Conservation (phyloP, 306 rosid species). For the Quercus robur region DNA sequence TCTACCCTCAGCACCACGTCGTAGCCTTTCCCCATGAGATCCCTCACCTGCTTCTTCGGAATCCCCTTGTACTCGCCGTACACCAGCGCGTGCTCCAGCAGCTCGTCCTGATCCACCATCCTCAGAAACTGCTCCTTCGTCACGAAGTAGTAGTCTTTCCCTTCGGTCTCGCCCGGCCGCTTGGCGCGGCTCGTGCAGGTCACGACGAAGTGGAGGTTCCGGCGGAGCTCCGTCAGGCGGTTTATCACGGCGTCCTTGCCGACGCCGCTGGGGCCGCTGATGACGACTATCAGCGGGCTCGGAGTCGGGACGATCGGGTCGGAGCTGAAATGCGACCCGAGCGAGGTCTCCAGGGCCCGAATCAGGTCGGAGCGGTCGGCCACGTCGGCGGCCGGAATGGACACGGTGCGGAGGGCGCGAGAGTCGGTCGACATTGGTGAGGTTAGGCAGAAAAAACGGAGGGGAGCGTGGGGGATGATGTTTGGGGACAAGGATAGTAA, state of each 20-base stretch:
- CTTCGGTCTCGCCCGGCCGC: slow-evolving; percentile 66
- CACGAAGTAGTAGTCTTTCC: slow-evolving; percentile 69
- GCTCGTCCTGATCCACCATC: slow-evolving; percentile 62
- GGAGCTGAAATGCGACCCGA: slow-evolving; percentile 61
- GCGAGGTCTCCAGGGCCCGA: slow-evolving; percentile 72
- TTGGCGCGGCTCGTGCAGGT: slow-evolving; percentile 72
- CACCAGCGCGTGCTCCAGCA: slow-evolving; percentile 80
- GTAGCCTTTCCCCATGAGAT: slow-evolving; percentile 62
- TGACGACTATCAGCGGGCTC: slow-evolving; percentile 63
- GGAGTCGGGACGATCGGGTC: slow-evolving; percentile 57
- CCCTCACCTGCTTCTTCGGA: slow-evolving; percentile 83
- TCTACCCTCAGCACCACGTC: slow-evolving; percentile 86
- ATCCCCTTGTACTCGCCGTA: slow-evolving; percentile 94
- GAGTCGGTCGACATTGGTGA: slow-evolving; percentile 45
- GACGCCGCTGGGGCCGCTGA: slow-evolving; percentile 93
- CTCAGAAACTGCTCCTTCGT: slow-evolving; percentile 63
- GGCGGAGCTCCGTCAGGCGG: slow-evolving; percentile 50
- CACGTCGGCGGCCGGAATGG: slow-evolving; percentile 44
- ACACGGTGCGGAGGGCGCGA: slow-evolving; percentile 20
- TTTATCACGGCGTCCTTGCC: slow-evolving; percentile 84
- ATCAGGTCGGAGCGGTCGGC: slow-evolving; percentile 63
- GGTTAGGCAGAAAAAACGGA: slow-evolving; percentile 6
- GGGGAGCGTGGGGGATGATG: slow-evolving; percentile 7
- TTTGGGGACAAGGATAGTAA: slow-evolving; percentile 10
- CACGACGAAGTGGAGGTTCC: slow-evolving; percentile 68